Base-by-base conservation (phyloP, 2,329 filamentous ascomycete genomes). In the Fusarium goolgardi region DNA sequence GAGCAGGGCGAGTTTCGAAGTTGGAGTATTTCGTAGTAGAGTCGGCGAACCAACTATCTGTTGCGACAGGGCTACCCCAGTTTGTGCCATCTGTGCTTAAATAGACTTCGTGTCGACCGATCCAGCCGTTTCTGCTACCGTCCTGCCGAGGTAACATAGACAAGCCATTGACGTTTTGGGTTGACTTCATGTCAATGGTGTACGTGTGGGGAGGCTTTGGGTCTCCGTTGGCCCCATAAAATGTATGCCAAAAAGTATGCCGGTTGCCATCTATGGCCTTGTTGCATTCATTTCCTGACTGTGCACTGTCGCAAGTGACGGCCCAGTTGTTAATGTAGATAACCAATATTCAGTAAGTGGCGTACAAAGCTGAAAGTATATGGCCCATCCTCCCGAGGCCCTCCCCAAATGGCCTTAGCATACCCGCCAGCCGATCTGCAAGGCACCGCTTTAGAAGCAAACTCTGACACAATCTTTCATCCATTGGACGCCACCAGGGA, bases 101-200 rank as follows among this genome's bases (percentile, higher is more conserved):
- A 8, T 53, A 59, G 1, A 69, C 44, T 3, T 51, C 25, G 16
- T 69, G 66, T 1, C 54, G 39, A 0, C 40, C 62, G 4, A 69
- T 67, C 49, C 54, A 69, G 20, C 58, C 58, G 1, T 55, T 25
- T 0, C n/a, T 6, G 2, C 5, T 54, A 2, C 44, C 49, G 9
- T 69, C 66, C 11, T 69, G 66, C 0, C 66, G 53, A 18, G 66
- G 66, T 15, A 69, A 39, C 8, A 55, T 37, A n/a, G 66, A 70
- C 2, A 69, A 16, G 0, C 66, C 66, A 0, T 69, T 69, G 15
- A 69, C 58, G 4, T 70, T 69, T 6, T 55, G 46, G 0, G 35
- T 29, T 6, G 45, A 29, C 11, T 55, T 57, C 66, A 69, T 59
- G 3, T 69, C 66, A 3, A 69, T 51, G 2, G 56, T 70, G 5